phyloP scores from a whole-genome alignment of 192 early-diverging fungal species.

The Backusella australiensis region DNA sequence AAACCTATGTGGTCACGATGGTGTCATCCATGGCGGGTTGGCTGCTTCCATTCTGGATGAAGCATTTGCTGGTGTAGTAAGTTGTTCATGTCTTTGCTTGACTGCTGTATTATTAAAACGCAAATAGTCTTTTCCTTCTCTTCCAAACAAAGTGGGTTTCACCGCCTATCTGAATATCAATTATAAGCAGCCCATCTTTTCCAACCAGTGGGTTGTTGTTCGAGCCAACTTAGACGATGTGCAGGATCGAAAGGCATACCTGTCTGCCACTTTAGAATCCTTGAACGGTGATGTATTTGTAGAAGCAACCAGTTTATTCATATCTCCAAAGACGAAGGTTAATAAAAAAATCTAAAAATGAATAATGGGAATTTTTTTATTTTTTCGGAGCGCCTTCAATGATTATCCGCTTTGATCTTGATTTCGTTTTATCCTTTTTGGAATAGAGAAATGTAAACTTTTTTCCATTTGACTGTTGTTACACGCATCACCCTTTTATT shows the following conservation, averaged over 20 bases:
- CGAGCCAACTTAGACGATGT: slow-evolving; percentile 48
- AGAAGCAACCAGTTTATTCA: slow-evolving; percentile 66
- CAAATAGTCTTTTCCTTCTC: slow-evolving; percentile 37
- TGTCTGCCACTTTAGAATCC: slow-evolving; percentile 61
- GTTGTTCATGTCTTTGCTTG: not conserved
- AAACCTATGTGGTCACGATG: slow-evolving; percentile 72
- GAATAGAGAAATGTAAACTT: not conserved
- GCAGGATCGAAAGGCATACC: slow-evolving; percentile 69
- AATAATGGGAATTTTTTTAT: not conserved
- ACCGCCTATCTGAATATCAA: slow-evolving; percentile 77
- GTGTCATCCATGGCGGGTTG: slow-evolving; percentile 78
- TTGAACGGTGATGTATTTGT: slow-evolving; percentile 51
- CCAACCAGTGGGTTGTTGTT: slow-evolving; percentile 59
- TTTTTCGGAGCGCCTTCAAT: not conserved
- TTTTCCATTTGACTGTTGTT: not conserved
- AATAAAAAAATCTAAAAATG: not conserved
- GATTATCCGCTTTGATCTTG: not conserved
- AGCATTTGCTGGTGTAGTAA: slow-evolving; percentile 48
- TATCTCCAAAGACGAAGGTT: slow-evolving; percentile 40
- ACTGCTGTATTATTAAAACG: not conserved
- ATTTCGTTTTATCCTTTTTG: not conserved
- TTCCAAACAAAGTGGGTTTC: slow-evolving; percentile 67
- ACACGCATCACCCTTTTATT: not conserved
- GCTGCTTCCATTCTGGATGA: slow-evolving; percentile 74
- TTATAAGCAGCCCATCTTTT: slow-evolving; percentile 64